Conservation (phyloP, 345 rosid genomes). For the Gossypium rotundifolium region DNA sequence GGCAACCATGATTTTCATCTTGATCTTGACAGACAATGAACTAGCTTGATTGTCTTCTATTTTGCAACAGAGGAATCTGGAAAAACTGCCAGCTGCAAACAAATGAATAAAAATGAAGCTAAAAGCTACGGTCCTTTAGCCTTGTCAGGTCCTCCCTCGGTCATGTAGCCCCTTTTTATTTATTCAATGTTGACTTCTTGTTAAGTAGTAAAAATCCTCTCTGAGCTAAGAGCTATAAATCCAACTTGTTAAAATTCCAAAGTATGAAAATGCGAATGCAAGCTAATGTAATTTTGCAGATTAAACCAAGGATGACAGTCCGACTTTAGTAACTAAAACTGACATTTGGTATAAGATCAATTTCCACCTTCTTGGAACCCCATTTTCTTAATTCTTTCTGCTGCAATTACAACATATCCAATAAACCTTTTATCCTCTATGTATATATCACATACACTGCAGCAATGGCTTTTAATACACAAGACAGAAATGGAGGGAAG, state of each 20-base stretch:
- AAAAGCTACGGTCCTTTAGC: not conserved
- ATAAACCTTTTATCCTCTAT: slow-evolving; percentile 20
- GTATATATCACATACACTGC: slow-evolving; percentile 33
- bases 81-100: not conserved
- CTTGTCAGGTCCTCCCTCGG: not conserved
- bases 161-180: not conserved
- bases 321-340: not conserved
- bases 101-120: not conserved
- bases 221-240: not conserved
- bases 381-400: slow-evolving; percentile 19
- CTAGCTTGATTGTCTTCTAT: not conserved
- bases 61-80: not conserved
- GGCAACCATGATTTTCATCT: not conserved
- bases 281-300: not conserved
- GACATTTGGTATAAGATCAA: not conserved
- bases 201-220: not conserved
- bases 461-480: slow-evolving; percentile 27
- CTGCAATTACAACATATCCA: slow-evolving; percentile 30
- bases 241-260: not conserved
- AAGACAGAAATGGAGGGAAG: not conserved
- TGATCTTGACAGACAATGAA: not conserved
- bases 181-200: not conserved
- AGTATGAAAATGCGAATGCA: not conserved
- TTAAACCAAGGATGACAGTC: not conserved
- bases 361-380: slow-evolving; percentile 11